Base-by-base conservation (phyloP, 371 early-diverging fungal species). In the Lichtheimia ramosa region DNA sequence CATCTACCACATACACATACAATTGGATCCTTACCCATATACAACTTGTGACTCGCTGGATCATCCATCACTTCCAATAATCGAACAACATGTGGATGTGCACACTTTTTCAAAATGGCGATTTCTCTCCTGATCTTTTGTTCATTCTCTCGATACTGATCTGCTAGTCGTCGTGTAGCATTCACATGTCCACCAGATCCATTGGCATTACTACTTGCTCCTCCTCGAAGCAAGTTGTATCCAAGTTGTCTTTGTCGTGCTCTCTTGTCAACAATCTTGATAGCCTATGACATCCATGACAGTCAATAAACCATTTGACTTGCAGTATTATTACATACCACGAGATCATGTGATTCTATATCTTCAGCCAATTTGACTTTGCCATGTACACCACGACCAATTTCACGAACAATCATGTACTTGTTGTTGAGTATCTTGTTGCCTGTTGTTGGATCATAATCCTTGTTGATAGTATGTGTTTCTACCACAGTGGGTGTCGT, bases 341-440 rank as follows among this genome's bases (percentile, higher is more conserved):
- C 89, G 10, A 84, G 78, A 61, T 92, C 87, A 43, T 85, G 86
- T 1, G 91, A 90, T n/a, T 84, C 77, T n/a, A 81, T 82, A 67
- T 95, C 93, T 21, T 85, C 79, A 41, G 90, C 90, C 34, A 96
- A 79, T 73, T 96, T 95, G 43, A 98, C 98, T 78, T 96, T 96
- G 27, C 97, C 98, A 63, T 97, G 96, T 10, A 91, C 91, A n/a
- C 98, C 98, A 52, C 96, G 82, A n/a, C 98, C 98, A n/a, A 98
- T 80, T 71, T 96, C 95, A 58, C 75, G 80, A 12, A 96, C 68
- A 14, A 98, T 84, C 85, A 94, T 87, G 77, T 96, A 98, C 54
- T 94, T 82, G 77, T 97, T 98, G 65, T 97, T 90, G 77, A 98
- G 89, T 77, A 89, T 84, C 65, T 98, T 98, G 71, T 89, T 87